These are phyloP conservation scores for Tetrahymena malaccensis DNA, from an alignment of 73 alveolate genomes.

Conservation along the genomic window DNA sequence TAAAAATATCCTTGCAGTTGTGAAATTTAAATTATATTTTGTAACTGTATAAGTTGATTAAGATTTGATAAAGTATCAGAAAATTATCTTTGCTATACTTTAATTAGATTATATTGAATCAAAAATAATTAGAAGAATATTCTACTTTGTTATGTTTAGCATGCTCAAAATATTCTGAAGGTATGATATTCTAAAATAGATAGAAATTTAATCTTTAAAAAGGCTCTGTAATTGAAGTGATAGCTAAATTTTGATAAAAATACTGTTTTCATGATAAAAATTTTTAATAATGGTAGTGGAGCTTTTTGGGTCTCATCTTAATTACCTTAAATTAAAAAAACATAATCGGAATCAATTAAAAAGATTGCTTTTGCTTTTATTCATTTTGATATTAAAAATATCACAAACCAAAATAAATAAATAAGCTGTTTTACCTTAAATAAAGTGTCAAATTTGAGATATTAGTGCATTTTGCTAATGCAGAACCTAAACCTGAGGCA, in stretches of 20 bases:
- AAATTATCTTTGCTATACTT: background rate
- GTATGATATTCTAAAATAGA: background rate
- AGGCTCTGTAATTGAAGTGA: background rate
- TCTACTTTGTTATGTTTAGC: background rate
- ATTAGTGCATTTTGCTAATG: too few relatives aligned
- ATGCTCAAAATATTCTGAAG: background rate
- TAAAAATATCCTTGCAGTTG: too few relatives aligned
- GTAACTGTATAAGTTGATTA: background rate
- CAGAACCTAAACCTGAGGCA: too few relatives aligned
- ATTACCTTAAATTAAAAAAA: too few relatives aligned
- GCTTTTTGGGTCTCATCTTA: background rate
- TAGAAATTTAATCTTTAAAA: background rate
- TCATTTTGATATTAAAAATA: too few relatives aligned
- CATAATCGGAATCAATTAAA: too few relatives aligned
- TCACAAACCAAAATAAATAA: too few relatives aligned
- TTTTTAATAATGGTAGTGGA: too few relatives aligned
- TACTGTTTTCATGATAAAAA: background rate
- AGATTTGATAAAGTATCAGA: background rate
- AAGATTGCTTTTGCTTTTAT: too few relatives aligned
- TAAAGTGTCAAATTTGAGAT: too few relatives aligned
- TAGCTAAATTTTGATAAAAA: background rate
- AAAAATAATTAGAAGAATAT: background rate
- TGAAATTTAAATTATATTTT: too few relatives aligned
- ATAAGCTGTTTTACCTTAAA: too few relatives aligned
- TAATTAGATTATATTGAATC: background rate